Base-by-base conservation (phyloP, 495 filamentous ascomycete species). In the Tricharina praecox region DNA sequence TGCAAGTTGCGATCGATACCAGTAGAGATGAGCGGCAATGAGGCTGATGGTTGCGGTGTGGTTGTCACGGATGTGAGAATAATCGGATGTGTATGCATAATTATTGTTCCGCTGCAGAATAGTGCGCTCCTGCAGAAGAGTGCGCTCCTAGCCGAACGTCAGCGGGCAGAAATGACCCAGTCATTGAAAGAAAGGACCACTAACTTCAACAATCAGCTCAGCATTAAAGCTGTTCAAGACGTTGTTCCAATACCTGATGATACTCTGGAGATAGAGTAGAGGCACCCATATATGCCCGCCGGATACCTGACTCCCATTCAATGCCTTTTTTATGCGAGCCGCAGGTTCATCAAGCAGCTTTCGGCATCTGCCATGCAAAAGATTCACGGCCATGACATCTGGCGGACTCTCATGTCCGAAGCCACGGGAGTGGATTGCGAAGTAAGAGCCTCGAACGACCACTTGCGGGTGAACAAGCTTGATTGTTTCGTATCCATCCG, bases 1-100 rank as follows among this genome's bases (percentile, higher is more conserved):
- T 23, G 7, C 40, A 5, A 54, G 26, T 28, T 54, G 51, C 13
- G 52, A 54, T 11, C 42, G 19, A 23, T 54, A 54, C 4, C 50
- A 50, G 18, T 53, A 50, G 1, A 54, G 50, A 39, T 54, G 51
- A 2, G 52, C 51, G 11, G 52, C 33, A 16, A 53, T 54, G n/a
- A n/a, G n/a, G n/a, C n/a, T n/a, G n/a, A n/a, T 3, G 26, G 3
- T 39, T 54, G 52, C 18, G 54, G 33, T 13, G 52, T 32, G 7
- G 28, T 32, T 32, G 28, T 7, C 13, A 7, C 13, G 7, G 7
- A 7, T 13, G 13, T 32, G 13, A 32, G 13, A 32, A 32, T 32
- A 7, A 32, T 32, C 13, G 28, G 28, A 32, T 13, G 28, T 32
- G 28, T 7, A 7, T 7, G 28, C 28, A 32, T 7, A 7, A 13